These are phyloP conservation scores for Suillus clintonianus DNA, from an alignment of 768 basidiomycete species.

Conservation along the genomic window DNA sequence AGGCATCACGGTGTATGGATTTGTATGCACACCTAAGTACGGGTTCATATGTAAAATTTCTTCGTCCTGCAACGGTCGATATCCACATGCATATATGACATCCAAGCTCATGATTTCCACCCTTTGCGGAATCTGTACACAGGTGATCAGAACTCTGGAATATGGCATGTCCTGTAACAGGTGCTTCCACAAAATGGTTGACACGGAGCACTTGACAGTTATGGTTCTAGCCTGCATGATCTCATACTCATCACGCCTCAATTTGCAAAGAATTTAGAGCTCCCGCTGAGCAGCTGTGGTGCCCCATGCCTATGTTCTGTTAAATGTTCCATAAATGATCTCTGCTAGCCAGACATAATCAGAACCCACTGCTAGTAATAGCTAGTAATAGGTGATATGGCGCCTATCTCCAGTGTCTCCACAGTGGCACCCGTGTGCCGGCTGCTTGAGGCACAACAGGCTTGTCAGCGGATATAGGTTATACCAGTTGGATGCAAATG, in stretches of 20 bases:
- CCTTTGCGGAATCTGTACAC: neutral
- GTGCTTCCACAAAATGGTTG: neutral
- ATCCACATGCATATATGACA: conserved; percentile 2
- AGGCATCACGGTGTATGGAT: neutral
- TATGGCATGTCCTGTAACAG: neutral
- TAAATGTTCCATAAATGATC: neutral
- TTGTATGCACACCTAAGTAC: neutral
- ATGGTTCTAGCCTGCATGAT: neutral
- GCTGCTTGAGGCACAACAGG: neutral
- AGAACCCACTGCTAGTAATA: neutral
- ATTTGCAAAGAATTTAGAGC: neutral
- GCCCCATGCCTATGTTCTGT: neutral
- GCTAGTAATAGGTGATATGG: too few relatives aligned
- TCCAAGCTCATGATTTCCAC: neutral
- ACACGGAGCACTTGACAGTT: neutral
- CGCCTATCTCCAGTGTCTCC: too few relatives aligned
- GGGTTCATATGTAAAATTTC: conserved; percentile 2
- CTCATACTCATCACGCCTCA: neutral
- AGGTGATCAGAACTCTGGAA: neutral
- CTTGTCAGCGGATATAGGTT: neutral
- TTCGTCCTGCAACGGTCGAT: conserved; percentile 5
- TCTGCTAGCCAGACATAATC: neutral
- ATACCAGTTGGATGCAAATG: neutral
- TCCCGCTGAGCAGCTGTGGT: neutral
- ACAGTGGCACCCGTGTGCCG: too few relatives aligned